phyloP scores from a whole-genome alignment of 495 filamentous ascomycete genomes.

The Talaromyces borbonicus region DNA sequence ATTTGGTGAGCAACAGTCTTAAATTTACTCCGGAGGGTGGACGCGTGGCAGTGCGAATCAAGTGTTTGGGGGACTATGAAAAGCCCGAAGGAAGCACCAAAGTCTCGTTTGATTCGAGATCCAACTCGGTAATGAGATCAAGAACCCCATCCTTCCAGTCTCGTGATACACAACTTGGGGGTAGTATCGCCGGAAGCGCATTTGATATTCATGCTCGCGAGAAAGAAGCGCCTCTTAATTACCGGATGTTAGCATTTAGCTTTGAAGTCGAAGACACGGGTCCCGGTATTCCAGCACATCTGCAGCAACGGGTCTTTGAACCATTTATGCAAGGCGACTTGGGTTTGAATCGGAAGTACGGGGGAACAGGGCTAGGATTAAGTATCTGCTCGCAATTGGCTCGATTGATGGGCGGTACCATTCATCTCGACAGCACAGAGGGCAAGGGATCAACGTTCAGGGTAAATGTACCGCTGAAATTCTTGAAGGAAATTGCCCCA shows the following conservation, averaged over 20 bases:
- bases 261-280: constrained; percentile 88
- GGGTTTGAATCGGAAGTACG: constrained; percentile 79
- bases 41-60: constrained; percentile 61
- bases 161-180: neutral
- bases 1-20: constrained; percentile 82
- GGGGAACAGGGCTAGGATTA: constrained; percentile 82
- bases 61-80: constrained; percentile 43
- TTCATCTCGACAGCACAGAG: constrained; percentile 60
- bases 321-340: constrained; percentile 90
- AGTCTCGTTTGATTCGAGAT: constrained; percentile 9
- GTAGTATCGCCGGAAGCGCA: constrained; percentile 1
- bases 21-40: constrained; percentile 85
- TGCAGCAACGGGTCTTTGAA: constrained; percentile 79
- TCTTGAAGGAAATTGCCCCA: constrained; percentile 53
- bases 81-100: constrained; percentile 9
- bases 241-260: constrained; percentile 59
- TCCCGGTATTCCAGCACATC: constrained; percentile 71
- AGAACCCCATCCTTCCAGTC: constrained; percentile 8
- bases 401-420: constrained; percentile 68
- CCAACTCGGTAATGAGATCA: constrained; percentile 7
- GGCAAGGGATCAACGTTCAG: constrained; percentile 73
- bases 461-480: constrained; percentile 74
- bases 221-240: constrained; percentile 17
- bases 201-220: neutral
- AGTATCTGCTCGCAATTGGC: constrained; percentile 84